Conservation (phyloP, 2,329 filamentous ascomycete species). For the Colletotrichum sp. region DNA sequence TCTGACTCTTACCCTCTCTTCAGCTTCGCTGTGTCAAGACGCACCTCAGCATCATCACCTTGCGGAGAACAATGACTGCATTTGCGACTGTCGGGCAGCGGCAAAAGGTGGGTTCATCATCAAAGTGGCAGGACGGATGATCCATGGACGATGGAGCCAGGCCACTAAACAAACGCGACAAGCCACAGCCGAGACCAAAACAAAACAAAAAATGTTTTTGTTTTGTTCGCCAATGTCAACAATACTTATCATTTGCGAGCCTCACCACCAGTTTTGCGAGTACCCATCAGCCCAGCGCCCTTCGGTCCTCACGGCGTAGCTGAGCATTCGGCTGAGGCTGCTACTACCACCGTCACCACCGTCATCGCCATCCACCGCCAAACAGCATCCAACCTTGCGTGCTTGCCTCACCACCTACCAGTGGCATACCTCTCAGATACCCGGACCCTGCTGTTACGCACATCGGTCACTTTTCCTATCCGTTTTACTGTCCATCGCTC, state of each 20-base stretch:
- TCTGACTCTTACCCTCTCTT: background rate
- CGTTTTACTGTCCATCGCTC: background rate
- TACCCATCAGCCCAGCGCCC: background rate
- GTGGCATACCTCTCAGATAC: background rate
- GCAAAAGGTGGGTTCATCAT: conserved; percentile 9
- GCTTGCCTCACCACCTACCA: conserved; percentile 2
- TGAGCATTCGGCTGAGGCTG: background rate
- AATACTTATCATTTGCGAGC: background rate
- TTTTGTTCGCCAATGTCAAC: background rate
- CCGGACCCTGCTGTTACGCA: background rate
- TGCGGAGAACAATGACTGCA: background rate
- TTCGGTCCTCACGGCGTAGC: background rate
- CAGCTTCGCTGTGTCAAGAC: background rate
- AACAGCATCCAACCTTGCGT: conserved; percentile 4
- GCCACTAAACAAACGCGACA: conserved; percentile 21
- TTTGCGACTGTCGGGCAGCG: conserved; percentile 1
- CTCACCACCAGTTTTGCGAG: background rate
- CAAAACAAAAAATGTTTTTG: conserved; percentile 11
- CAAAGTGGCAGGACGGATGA: conserved; percentile 15
- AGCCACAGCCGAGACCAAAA: conserved; percentile 19
- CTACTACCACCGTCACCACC: conserved; percentile 1
- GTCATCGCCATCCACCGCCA: background rate
- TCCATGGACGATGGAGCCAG: conserved; percentile 10
- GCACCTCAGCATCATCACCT: background rate
- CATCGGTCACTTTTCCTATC: background rate